Base-by-base conservation (phyloP, 2,329 filamentous ascomycete genomes). In the Curvularia eragrostidis region DNA sequence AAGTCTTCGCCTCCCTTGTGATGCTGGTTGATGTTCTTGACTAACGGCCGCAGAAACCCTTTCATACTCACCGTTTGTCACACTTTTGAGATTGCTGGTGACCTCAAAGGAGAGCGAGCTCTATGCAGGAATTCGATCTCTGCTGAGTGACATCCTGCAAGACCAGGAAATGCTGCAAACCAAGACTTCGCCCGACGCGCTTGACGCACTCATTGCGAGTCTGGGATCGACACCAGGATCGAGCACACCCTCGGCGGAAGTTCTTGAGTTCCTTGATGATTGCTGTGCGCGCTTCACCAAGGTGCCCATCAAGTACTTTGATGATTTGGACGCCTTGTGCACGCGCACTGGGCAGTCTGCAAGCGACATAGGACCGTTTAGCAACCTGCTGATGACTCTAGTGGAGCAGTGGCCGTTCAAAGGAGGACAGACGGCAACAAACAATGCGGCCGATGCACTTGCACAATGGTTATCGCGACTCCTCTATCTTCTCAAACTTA, bases 301-400 rank as follows among this genome's bases (percentile, higher is more conserved):
- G 55, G 89, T 89, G 23, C 90, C 92, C 0, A 89, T 96, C 69
- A 96, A 92, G 71, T 94, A 97, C 69, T 86, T 95, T 26, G 90
- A 95, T 59, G 80, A 87, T 69, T 76, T 91, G 24, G 83, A 87
- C 52, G 82, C 86, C 64, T 77, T 58, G 74, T 78, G 52, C 42
- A 65, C 79, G 8, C 59, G 62, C 3, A 50, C 24, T 15, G 58
- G 61, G 12, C 65, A 49, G 48, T 56, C 67, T 30, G 56, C 51
- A 42, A 62, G 73, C 36, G 54, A 65, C 2, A 32, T 61, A 32
- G 39, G 64, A 55, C 59, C 79, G 28, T 74, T 86, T 10, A 92
- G 90, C 64, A 82, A 92, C 18, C 69, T 97, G 3, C 80, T 87
- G 10, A 83, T 91, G 64, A 85, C 88, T 0, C 80, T 96, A 19